Percentiles rank a stretch among this genome's conserved stretches.
These are phyloP conservation scores for Globisporangium iwayamae DNA, from an alignment of 352 stramenopile genomes.

Conservation along the genomic window DNA sequence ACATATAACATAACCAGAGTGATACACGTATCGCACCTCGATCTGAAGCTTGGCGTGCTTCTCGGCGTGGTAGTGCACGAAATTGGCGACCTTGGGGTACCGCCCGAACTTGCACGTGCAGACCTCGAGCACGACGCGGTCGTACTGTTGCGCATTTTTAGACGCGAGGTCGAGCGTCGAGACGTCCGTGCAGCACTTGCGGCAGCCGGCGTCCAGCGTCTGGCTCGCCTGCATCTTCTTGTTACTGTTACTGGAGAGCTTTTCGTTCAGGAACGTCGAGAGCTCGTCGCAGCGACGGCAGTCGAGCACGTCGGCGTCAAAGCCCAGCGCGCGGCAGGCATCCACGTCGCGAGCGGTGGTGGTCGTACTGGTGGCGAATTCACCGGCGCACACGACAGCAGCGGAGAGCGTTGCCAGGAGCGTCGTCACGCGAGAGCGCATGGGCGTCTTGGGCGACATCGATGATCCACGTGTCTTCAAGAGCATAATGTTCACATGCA, in stretches of 20 bases:
- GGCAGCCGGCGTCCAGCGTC: conserved; percentile 24
- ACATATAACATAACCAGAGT: background rate
- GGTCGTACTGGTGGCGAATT: background rate
- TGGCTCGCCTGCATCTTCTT: conserved; percentile 1
- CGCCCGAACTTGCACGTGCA: conserved; percentile 49
- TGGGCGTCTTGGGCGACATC: background rate
- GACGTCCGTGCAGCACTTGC: conserved; percentile 50
- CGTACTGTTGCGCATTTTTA: conserved; percentile 27
- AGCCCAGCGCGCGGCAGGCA: conserved; percentile 38
- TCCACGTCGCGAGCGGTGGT: background rate
- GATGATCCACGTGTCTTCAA: background rate
- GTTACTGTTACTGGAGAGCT: conserved; percentile 4
- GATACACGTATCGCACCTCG: conserved; percentile 16
- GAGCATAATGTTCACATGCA: too few relatives aligned
- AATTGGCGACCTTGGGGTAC: conserved; percentile 66
- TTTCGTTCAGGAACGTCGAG: conserved; percentile 25
- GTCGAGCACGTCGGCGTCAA: conserved; percentile 56
- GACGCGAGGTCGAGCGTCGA: conserved; percentile 29
- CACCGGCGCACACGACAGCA: background rate
- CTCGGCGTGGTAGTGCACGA: conserved; percentile 48
- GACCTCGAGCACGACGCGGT: conserved; percentile 47
- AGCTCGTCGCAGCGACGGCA: conserved; percentile 56
- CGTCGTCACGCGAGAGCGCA: background rate
- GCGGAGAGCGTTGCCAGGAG: background rate
- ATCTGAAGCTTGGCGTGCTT: conserved; percentile 46